Evolutionary conservation across 495 filamentous ascomycete genomes (phyloP).

Genomic region (Neurospora sp.): DNA sequence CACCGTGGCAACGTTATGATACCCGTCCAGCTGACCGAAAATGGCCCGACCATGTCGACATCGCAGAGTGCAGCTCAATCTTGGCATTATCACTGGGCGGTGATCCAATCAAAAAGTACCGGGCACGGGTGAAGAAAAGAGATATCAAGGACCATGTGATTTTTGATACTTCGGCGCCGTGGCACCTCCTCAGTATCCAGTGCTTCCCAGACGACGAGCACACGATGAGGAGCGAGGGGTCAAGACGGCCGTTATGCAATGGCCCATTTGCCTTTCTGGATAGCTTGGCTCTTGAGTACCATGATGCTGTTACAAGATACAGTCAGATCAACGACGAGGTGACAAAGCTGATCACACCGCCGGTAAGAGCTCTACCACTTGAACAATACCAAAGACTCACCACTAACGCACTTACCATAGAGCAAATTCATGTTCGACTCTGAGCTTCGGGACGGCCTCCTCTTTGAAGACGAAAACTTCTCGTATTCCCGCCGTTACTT

Average conservation of each 20-base stretch:
- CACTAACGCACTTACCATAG: conserved; percentile 3
- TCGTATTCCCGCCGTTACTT: conserved; percentile 49
- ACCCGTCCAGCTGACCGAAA: conserved; percentile 26
- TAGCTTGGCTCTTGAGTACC: conserved; percentile 38
- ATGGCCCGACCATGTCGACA: conserved; percentile 33
- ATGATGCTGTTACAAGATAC: conserved; percentile 42
- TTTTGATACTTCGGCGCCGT: conserved; percentile 39
- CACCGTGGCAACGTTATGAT: conserved; percentile 40
- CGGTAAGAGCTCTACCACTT: conserved; percentile 13
- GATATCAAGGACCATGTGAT: conserved; percentile 26
- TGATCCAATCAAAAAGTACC: conserved; percentile 21
- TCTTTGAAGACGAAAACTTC: conserved; percentile 47
- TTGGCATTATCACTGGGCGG: conserved; percentile 40
- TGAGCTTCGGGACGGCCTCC: conserved; percentile 38
- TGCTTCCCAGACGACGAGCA: conserved; percentile 43
- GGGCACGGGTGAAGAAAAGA: conserved; percentile 25
- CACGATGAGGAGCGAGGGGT: conserved; percentile 31
- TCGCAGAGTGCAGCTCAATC: conserved; percentile 39
- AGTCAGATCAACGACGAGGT: conserved; percentile 35
- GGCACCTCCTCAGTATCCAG: conserved; percentile 44
- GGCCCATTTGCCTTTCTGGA: conserved; percentile 45
- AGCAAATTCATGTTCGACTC: conserved; percentile 45
- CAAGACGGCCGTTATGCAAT: conserved; percentile 36
- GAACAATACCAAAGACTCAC: too few relatives aligned
- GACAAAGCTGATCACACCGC: conserved; percentile 40